phyloP scores from a whole-genome alignment of 768 basidiomycete species.

The Rubroboletus satanas region DNA sequence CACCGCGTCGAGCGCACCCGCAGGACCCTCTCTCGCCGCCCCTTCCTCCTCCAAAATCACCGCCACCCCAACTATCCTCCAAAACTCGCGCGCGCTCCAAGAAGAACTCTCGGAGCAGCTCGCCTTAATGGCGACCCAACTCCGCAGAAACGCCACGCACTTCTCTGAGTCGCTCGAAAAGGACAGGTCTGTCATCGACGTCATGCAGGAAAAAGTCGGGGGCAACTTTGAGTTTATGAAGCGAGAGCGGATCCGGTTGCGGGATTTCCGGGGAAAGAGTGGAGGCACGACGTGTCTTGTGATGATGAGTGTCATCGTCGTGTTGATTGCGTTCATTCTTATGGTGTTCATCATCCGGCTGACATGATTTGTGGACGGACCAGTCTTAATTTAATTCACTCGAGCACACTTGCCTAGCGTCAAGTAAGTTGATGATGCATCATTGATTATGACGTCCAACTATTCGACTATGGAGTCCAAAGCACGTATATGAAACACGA shows the following conservation, averaged over 20 bases:
- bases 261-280: conserved; percentile 61
- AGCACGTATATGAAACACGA: neutral
- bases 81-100: conserved; percentile 62
- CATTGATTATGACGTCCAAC: conserved; percentile 9
- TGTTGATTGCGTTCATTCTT: conserved; percentile 61
- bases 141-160: conserved; percentile 78
- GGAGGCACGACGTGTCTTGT: conserved; percentile 71
- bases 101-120: conserved; percentile 73
- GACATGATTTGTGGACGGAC: conserved; percentile 32
- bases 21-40: conserved; percentile 26
- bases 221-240: conserved; percentile 67
- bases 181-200: conserved; percentile 68
- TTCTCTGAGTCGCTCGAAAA: conserved; percentile 70
- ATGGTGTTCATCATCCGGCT: conserved; percentile 74
- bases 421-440: conserved; percentile 2
- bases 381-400: neutral
- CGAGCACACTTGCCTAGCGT: neutral
- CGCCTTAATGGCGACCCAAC: conserved; percentile 81
- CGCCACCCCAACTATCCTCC: conserved; percentile 39
- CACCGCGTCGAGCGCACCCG: conserved; percentile 10
- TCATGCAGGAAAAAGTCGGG: conserved; percentile 69
- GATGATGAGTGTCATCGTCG: conserved; percentile 59
- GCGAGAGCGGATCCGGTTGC: conserved; percentile 56
- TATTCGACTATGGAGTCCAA: conserved; percentile 11
- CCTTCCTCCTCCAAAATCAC: conserved; percentile 35